Evolutionary conservation across 2,329 filamentous ascomycete genomes (phyloP).

Genomic region (Exophiala sp.): DNA sequence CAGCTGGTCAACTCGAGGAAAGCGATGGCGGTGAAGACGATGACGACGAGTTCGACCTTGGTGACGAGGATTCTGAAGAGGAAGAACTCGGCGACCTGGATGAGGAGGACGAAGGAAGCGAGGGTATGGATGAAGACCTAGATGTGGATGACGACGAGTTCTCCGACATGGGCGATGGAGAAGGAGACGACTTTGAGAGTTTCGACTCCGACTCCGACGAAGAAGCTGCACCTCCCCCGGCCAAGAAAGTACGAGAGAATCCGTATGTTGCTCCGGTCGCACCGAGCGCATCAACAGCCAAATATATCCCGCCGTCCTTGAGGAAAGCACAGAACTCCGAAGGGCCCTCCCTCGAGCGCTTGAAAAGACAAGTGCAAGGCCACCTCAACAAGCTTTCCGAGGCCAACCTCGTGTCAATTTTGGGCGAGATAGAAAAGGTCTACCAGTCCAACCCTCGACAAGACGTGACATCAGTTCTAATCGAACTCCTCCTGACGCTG

Average conservation of each 20-base stretch:
- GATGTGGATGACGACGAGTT: conserved; percentile 25
- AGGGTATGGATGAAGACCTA: conserved; percentile 5
- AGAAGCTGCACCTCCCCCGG: conserved; percentile 32
- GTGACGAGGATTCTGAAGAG: conserved; percentile 28
- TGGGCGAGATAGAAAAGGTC: conserved; percentile 73
- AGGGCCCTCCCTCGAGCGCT: conserved; percentile 59
- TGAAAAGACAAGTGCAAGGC: conserved; percentile 78
- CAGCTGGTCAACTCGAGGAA: conserved; percentile 28
- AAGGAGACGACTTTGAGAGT: conserved; percentile 33
- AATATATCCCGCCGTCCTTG: conserved; percentile 86
- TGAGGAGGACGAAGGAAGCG: conserved; percentile 24
- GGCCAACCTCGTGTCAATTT: conserved; percentile 76
- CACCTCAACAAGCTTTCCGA: conserved; percentile 90
- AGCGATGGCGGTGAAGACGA: conserved; percentile 22
- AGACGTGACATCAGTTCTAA: conserved; percentile 73
- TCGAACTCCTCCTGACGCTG: conserved; percentile 71
- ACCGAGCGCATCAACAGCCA: conserved; percentile 44
- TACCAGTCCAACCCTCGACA: conserved; percentile 83
- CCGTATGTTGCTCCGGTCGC: conserved; percentile 72
- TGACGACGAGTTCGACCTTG: conserved; percentile 25
- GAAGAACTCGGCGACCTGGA: conserved; percentile 39
- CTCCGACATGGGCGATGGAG: conserved; percentile 3
- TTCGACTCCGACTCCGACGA: conserved; percentile 31
- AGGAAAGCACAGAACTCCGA: conserved; percentile 59
- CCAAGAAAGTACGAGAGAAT: conserved; percentile 63